A percentile compares a stretch with the other conserved stretches of the same genome.
These are phyloP conservation scores for Stachybotrys elegans DNA, from an alignment of 2,329 filamentous ascomycete genomes.

Conservation along the genomic window DNA sequence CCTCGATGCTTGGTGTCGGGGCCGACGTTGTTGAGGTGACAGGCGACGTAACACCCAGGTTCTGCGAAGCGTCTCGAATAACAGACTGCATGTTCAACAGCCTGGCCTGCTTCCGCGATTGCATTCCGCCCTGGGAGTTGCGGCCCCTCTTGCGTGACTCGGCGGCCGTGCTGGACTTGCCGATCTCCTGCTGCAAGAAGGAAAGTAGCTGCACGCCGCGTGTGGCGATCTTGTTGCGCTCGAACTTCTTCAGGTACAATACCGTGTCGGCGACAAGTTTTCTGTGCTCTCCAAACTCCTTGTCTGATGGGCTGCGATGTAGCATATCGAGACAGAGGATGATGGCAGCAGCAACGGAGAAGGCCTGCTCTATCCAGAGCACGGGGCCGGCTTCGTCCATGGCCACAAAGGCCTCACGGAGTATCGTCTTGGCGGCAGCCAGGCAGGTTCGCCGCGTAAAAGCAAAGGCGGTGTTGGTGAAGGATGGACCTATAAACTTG, in stretches of 20 bases:
- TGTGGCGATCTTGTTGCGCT: not conserved
- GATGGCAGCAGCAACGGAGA: conserved; percentile 21
- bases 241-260: not conserved
- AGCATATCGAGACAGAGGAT: conserved; percentile 24
- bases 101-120: not conserved
- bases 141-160: not conserved
- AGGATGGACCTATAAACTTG: conserved; percentile 27
- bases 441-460: conserved; percentile 30
- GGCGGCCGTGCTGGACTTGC: not conserved
- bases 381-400: conserved; percentile 15
- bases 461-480: conserved; percentile 24
- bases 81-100: not conserved
- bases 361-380: conserved; percentile 23
- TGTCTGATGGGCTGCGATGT: conserved; percentile 15
- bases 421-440: conserved; percentile 32
- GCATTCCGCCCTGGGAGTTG: no score
- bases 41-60: not conserved
- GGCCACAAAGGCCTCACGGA: conserved; percentile 20
- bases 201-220: not conserved
- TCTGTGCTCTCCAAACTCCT: conserved; percentile 23
- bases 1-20: not conserved
- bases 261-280: conserved; percentile 12
- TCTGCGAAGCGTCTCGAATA: not conserved
- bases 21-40: not conserved
- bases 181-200: not conserved